Evolutionary conservation across 108 stramenopile genomes (phyloP).

Genomic region (Skeletonema tropicum): DNA sequence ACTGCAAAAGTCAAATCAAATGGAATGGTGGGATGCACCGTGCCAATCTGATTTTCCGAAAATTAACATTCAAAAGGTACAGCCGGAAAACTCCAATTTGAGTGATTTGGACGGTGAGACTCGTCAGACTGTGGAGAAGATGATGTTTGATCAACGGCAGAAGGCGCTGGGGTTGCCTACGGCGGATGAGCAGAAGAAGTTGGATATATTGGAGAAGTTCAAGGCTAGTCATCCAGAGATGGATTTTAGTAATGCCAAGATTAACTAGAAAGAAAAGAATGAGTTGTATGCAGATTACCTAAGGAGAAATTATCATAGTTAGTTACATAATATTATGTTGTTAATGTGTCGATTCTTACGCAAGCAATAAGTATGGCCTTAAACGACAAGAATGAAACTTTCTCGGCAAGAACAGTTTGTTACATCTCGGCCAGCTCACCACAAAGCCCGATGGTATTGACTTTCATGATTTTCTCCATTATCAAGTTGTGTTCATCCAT

Average conservation of each 20-base stretch:
- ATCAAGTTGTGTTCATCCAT: too few species aligned
- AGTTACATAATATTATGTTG: too few species aligned
- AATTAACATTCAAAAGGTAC: constrained; percentile 96
- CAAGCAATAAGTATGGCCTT: too few species aligned
- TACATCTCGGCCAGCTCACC: too few species aligned
- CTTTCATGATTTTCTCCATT: too few species aligned
- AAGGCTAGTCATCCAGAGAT: constrained; percentile 97
- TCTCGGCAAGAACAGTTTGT: too few species aligned
- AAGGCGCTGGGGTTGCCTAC: constrained; percentile 97
- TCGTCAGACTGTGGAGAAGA: constrained; percentile 99
- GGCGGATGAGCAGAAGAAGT: constrained; percentile 93
- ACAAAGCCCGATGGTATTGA: too few species aligned
- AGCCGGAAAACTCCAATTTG: constrained; percentile 96
- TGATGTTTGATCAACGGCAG: constrained; percentile 99
- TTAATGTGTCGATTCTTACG: too few species aligned
- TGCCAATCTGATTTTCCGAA: constrained; percentile 82
- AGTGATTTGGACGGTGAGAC: constrained; percentile 98
- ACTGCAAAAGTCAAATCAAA: constrained; percentile 91
- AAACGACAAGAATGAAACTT: too few species aligned
- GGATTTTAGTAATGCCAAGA: constrained; percentile 96
- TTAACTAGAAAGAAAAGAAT: constrained; percentile 53
- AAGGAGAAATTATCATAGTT: too few species aligned
- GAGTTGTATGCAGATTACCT: too few species aligned
- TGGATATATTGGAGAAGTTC: constrained; percentile 94
- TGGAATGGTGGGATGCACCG: constrained; percentile 99